Percentiles rank a stretch among this genome's conserved stretches.
Conservation (phyloP, 2,329 filamentous ascomycete genomes). For the Phialocephala subalpina region DNA sequence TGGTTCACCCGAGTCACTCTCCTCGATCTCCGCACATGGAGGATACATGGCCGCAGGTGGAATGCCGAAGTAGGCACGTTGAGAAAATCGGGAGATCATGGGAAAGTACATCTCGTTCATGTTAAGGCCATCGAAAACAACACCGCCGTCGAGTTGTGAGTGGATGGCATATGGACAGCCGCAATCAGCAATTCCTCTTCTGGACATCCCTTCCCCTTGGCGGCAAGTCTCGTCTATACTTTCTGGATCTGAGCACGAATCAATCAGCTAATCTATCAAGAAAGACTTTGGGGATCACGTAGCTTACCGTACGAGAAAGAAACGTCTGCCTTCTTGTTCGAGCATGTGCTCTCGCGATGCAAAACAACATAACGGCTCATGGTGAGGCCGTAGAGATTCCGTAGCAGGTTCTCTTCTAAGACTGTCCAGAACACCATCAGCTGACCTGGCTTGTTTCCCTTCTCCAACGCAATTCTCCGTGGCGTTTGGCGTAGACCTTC, state of each 20-base stretch:
- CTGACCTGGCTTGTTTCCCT: no score
- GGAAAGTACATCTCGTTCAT: constrained; percentile 29
- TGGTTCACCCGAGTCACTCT: no score
- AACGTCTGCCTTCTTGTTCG: not conserved
- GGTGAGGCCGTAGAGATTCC: not conserved
- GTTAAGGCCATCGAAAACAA: constrained; percentile 19
- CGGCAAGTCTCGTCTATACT: not conserved
- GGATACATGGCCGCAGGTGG: constrained; percentile 15
- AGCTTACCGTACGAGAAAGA: not conserved
- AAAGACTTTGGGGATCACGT: not conserved
- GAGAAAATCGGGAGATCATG: constrained; percentile 18
- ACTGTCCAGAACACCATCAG: not conserved
- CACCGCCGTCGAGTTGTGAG: constrained; percentile 9
- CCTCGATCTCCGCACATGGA: no score
- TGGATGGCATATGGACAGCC: constrained; percentile 18
- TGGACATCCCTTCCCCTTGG: no score
- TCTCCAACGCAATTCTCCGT: not conserved
- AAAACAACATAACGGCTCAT: not conserved
- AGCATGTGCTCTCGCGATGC: constrained; percentile 9
- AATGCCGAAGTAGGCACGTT: constrained; percentile 24
- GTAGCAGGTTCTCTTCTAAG: not conserved
- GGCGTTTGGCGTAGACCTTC: not conserved
- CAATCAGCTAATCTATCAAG: no score
- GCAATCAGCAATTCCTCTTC: constrained; percentile 11
- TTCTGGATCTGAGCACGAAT: no score